Evolutionary conservation across 768 basidiomycete species (phyloP), one percentile per base, ranked within the genome.

Genomic region (Sarcodon sp.): DNA sequence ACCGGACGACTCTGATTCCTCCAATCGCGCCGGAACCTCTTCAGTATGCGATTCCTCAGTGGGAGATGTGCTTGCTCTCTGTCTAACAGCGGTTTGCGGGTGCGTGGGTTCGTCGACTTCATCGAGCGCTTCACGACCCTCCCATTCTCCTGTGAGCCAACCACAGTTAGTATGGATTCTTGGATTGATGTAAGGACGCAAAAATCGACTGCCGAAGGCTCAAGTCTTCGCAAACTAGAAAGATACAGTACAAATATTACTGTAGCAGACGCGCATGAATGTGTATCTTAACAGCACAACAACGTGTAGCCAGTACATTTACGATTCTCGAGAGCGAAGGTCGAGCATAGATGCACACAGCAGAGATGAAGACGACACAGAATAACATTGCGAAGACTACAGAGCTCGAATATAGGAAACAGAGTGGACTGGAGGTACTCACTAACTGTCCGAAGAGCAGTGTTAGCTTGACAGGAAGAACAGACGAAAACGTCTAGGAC

Each of bases 381-480:
- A 47, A 53, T 50, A 43, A 39, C 45, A 50, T 50, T 50, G 18
- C 32, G 15, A 15, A 12, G 21, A 32, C 33, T 27, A 27, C 21
- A 27, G 21, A 27, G 21, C 21, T 27, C 21, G 21, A 27, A 27
- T 27, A 27, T 27, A 27, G 21, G 21, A 27, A 27, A 27, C 21
- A 27, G 21, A 27, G 21, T 27, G 21, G 21, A 27, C 21, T 27
- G 21, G 21, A 61, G 64, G 69, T 59, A 88, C 87, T 89, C 83
- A 89, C 87, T 79, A 64, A 79, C 74, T 66, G 77, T 79, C 63
- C 68, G 71, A 53, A 70, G 73, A 52, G 80, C 79, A 52, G 84
- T 82, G 50, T 68, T 71, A 55, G 72, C 63, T 50, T 75, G 68
- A 69, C 87, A 79, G 35, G 66, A 57, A 45, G 68, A 62, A 59